These are phyloP conservation scores for Corchorus capsularis DNA, from an alignment of 345 rosid species.

Conservation along the genomic window DNA sequence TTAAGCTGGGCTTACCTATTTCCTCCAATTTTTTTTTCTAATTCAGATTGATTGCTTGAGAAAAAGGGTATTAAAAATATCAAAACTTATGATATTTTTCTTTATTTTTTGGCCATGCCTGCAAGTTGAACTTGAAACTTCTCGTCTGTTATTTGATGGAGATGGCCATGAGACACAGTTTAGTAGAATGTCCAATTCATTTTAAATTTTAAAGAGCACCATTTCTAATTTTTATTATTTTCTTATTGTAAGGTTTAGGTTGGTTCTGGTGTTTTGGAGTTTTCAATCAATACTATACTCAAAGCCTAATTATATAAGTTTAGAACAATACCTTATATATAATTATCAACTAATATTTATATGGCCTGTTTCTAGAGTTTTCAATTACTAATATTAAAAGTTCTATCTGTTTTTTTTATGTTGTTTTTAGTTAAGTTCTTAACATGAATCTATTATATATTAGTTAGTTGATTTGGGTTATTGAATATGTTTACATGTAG, in stretches of 20 bases:
- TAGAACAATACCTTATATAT: neutral
- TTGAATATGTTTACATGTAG: neutral
- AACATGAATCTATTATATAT: neutral
- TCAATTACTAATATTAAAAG: neutral
- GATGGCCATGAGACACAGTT: no score
- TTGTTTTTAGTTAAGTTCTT: no score
- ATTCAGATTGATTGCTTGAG: neutral
- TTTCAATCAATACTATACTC: neutral
- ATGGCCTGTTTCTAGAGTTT: neutral
- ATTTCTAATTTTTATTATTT: no score
- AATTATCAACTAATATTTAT: neutral
- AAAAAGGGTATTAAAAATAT: neutral
- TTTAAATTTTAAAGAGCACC: neutral
- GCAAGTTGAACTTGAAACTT: no score
- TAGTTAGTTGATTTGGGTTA: neutral
- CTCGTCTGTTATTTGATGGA: no score
- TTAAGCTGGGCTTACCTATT: neutral
- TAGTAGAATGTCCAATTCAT: neutral
- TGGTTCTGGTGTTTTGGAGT: neutral
- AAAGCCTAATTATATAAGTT: neutral
- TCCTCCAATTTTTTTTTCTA: neutral
- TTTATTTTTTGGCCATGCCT: no score
- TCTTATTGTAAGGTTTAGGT: neutral
- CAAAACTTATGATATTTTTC: no score
- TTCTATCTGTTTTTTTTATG: neutral